Percentiles rank a stretch among this genome's conserved stretches.
Evolutionary conservation across 2,329 filamentous ascomycete genomes (phyloP).

Genomic region (Fusarium tuaranense): DNA sequence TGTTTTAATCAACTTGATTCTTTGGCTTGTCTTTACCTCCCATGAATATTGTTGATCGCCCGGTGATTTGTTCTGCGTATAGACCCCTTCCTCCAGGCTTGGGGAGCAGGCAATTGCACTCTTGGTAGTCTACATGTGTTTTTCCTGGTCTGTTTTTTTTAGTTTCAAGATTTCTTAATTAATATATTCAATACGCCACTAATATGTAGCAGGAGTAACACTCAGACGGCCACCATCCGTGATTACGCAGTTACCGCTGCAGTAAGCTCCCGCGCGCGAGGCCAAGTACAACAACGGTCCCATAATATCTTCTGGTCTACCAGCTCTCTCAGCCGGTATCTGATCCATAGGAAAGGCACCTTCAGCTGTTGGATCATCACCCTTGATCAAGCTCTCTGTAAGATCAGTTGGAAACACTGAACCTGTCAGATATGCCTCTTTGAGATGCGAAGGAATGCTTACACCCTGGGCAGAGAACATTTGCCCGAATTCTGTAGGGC

Average conservation of each 20-base stretch:
- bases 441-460: rapidly evolving
- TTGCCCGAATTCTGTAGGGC: background rate
- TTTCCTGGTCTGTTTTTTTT: too few relatives aligned
- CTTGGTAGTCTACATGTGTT: too few relatives aligned
- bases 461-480: background rate
- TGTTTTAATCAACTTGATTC: background rate
- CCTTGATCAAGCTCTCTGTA: background rate
- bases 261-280: background rate
- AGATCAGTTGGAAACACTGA: background rate
- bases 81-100: too few relatives aligned
- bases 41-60: too few relatives aligned
- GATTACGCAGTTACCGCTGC: background rate
- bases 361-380: background rate
- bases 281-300: background rate
- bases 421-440: background rate
- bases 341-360: background rate
- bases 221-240: background rate
- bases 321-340: background rate
- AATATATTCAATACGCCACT: too few relatives aligned
- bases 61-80: too few relatives aligned
- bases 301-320: background rate
- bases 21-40: background rate
- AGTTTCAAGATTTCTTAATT: too few relatives aligned
- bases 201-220: background rate
- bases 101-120: too few relatives aligned